Conservation (phyloP, 305 asterid genomes). For the Solanum hybrid region DNA sequence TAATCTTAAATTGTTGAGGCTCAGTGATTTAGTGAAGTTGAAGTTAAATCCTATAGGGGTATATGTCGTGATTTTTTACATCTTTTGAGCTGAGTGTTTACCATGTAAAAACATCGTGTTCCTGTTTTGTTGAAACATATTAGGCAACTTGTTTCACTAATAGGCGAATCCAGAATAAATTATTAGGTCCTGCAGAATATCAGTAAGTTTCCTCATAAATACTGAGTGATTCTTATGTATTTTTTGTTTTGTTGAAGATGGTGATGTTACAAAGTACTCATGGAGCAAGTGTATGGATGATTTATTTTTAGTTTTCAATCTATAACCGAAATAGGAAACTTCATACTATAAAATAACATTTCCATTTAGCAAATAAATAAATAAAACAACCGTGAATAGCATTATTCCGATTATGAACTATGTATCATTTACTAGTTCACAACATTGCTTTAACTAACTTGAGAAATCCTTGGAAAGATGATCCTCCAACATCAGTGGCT, state of each 20-base stretch:
- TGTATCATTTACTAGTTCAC: not conserved
- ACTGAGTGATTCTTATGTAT: not conserved
- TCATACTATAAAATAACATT: not conserved
- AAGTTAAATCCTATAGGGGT: too few species aligned
- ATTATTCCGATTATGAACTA: not conserved
- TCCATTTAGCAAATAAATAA: not conserved
- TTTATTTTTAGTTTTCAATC: not conserved
- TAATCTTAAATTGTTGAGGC: not conserved
- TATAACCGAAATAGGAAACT: not conserved
- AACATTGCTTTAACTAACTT: conserved; percentile 15
- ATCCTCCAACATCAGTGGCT: conserved; percentile 31
- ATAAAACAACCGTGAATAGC: not conserved
- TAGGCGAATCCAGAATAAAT: not conserved
- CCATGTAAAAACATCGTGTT: not conserved
- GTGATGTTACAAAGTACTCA: not conserved
- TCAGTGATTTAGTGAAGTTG: not conserved
- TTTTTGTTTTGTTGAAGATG: not conserved
- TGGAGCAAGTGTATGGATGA: not conserved
- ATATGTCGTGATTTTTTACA: not conserved
- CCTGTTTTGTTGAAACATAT: not conserved
- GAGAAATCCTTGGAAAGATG: conserved; percentile 24
- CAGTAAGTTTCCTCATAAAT: not conserved
- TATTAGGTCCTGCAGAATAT: not conserved
- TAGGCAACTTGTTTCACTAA: not conserved
- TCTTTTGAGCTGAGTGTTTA: not conserved